phyloP scores from a whole-genome alignment of 768 basidiomycete genomes.

The Exsudoporus frostii region DNA sequence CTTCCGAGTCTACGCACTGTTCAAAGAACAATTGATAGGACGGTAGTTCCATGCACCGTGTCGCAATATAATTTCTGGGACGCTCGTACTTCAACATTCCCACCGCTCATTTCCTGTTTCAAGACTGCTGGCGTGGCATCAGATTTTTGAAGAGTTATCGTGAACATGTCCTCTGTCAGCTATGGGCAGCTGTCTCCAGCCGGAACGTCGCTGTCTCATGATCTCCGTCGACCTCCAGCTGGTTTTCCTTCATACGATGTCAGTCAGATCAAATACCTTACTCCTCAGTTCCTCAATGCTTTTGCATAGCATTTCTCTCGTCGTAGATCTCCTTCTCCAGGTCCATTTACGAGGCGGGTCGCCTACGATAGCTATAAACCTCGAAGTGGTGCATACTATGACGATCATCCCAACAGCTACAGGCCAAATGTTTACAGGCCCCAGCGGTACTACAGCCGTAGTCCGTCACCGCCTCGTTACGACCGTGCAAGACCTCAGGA shows the following conservation, averaged over 20 bases:
- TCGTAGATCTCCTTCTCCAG: constrained; percentile 50
- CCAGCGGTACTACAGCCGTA: constrained; percentile 39
- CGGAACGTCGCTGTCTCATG: constrained; percentile 22
- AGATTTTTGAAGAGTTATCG: background rate
- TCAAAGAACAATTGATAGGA: constrained; percentile 11
- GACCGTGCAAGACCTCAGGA: constrained; percentile 39
- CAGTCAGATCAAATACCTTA: constrained; percentile 25
- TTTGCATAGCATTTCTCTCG: constrained; percentile 30
- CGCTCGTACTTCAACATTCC: constrained; percentile 2
- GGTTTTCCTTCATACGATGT: constrained; percentile 30
- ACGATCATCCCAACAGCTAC: constrained; percentile 42
- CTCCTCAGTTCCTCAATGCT: constrained; percentile 17
- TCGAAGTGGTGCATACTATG: constrained; percentile 36
- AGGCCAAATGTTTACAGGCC: constrained; percentile 39
- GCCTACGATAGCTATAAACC: constrained; percentile 54
- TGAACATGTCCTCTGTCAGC: constrained; percentile 27
- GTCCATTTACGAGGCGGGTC: constrained; percentile 40
- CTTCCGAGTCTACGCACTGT: constrained; percentile 5
- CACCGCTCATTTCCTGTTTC: constrained; percentile 1
- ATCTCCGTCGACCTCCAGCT: constrained; percentile 28
- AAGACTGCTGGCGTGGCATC: constrained; percentile 7
- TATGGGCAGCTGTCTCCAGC: constrained; percentile 28
- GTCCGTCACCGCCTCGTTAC: constrained; percentile 54
- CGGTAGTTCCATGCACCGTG: constrained; percentile 5
- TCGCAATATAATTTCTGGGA: background rate